These are phyloP conservation scores for Trichophyton verrucosum DNA, from an alignment of 2,329 filamentous ascomycete species.

Conservation along the genomic window DNA sequence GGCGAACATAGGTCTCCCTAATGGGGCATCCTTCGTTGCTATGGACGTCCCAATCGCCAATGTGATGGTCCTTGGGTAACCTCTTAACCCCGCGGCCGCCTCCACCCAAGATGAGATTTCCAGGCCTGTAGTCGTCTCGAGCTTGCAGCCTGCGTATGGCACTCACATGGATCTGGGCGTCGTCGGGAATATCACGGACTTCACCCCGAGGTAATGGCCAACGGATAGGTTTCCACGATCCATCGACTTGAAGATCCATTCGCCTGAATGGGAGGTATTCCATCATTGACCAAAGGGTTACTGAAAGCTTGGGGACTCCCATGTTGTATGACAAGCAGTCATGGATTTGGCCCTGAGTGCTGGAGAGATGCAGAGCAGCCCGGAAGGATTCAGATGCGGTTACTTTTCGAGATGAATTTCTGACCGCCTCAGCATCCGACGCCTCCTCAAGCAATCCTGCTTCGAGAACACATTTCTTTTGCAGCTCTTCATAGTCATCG, in stretches of 20 bases:
- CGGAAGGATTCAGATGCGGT: constrained; percentile 39
- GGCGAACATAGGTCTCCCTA: constrained; percentile 53
- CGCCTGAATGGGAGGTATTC: constrained; percentile 69
- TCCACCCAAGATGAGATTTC: constrained; percentile 68
- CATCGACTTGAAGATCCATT: constrained; percentile 63
- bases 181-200: constrained; percentile 59
- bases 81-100: constrained; percentile 56
- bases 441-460: background rate
- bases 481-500: background rate
- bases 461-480: background rate
- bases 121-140: constrained; percentile 56
- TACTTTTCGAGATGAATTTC: background rate
- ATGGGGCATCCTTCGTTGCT: constrained; percentile 53
- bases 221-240: constrained; percentile 65
- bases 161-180: constrained; percentile 59
- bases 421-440: background rate
- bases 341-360: constrained; percentile 46
- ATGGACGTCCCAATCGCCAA: constrained; percentile 59
- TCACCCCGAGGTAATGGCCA: constrained; percentile 72
- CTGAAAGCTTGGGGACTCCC: constrained; percentile 44
- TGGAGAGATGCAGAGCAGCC: constrained; percentile 46
- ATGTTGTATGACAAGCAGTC: constrained; percentile 56
- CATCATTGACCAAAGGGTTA: constrained; percentile 63
- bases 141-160: constrained; percentile 59
- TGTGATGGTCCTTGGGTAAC: constrained; percentile 51